These are phyloP conservation scores for Diplodia intermedia DNA, from an alignment of 2,329 filamentous ascomycete species.

Conservation along the genomic window DNA sequence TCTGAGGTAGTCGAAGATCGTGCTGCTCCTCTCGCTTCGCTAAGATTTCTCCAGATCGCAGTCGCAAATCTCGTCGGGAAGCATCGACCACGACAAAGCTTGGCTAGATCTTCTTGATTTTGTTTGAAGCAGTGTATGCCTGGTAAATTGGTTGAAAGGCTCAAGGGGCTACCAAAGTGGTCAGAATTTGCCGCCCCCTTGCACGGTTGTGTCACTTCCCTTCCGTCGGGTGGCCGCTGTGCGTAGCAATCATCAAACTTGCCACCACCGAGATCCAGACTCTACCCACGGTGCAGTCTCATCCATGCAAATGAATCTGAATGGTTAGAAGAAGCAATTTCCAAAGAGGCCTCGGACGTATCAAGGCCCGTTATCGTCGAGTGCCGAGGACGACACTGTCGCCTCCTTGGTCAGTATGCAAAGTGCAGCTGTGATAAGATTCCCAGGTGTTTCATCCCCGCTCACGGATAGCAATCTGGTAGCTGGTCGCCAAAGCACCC, in stretches of 20 bases:
- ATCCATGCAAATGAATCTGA: background rate
- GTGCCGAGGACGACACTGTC: background rate
- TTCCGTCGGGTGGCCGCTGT: background rate
- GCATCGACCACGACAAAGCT: background rate
- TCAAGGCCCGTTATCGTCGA: background rate
- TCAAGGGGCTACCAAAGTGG: background rate
- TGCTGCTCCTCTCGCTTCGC: background rate
- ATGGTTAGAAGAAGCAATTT: background rate
- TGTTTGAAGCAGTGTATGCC: background rate
- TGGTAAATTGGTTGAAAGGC: background rate
- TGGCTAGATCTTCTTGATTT: background rate
- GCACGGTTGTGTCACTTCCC: background rate
- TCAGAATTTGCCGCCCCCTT: background rate
- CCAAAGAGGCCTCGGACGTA: background rate
- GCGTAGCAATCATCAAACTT: background rate
- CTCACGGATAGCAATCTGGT: slow-evolving; percentile 1
- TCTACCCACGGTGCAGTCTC: background rate
- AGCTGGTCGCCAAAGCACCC: background rate
- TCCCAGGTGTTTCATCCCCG: slow-evolving; percentile 1
- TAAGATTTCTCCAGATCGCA: background rate
- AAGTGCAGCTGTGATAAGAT: background rate
- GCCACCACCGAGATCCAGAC: background rate
- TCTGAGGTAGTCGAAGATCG: background rate
- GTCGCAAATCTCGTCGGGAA: background rate
- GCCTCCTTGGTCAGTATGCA: background rate